Base-by-base conservation (phyloP, 83 land plant species). In the Thuja plicata region DNA sequence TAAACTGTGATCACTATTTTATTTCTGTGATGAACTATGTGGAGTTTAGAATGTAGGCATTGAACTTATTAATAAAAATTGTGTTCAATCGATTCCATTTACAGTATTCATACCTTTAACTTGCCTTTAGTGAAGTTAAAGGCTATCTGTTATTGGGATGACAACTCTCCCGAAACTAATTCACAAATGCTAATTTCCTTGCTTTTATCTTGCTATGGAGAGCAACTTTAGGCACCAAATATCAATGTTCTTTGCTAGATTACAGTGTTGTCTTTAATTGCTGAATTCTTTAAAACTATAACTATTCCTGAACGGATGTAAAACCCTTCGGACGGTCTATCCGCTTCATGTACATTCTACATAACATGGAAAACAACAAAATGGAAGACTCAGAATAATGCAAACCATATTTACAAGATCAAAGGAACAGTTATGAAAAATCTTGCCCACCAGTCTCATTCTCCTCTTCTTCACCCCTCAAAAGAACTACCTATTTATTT, bases 231-330 rank as follows among this genome's bases (percentile, higher is more conserved):
- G 30, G 30, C 73, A 66, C 73, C 73, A 24, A 27, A 66, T 27
- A 66, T 8, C 30, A 66, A 66, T 66, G 71, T 27, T 24, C 30
- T 27, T 66, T 27, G n/a, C 66, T 77, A 90, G 40, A 90, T 79
- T 74, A 90, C 34, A n/a, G 90, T 88, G 46, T 86, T 86, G 15
- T 90, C 60, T 7, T 83, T 19, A 30, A 90, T 80, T 40, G 54
- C 80, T 1, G 91, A n/a, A 50, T 90, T 90, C 84, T 90, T 90
- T 43, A 90, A 30, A 30, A 90, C 84, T 37, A 90, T 86, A 21
- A 84, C 88, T 30, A 90, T 90, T 86, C 91, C 91, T 41, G 91
- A 90, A 70, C 91, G 91, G 41, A 90, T 87, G 86, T 90, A 90
- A 84, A 76, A 90, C 8, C 91, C 91, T 73, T 90, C 55, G 15